Evolutionary conservation across 495 filamentous ascomycete species (phyloP).

Genomic region (Talaromyces liani): DNA sequence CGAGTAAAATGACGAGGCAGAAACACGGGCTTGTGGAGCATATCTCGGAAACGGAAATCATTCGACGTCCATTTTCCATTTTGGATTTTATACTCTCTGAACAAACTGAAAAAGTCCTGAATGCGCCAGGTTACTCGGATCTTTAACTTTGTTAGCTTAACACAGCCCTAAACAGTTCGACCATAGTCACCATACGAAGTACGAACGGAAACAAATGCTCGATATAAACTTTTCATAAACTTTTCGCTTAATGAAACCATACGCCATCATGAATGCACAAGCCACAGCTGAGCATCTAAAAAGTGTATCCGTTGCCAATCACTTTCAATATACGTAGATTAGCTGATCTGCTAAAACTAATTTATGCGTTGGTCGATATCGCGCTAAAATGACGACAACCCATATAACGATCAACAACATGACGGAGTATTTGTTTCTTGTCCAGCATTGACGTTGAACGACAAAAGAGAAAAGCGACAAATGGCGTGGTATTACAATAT

Average conservation of each 20-base stretch:
- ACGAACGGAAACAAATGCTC: not conserved
- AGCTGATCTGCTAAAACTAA: not conserved
- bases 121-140: not conserved
- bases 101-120: not conserved
- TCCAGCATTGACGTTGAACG: not conserved
- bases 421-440: not conserved
- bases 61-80: not conserved
- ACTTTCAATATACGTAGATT: not conserved
- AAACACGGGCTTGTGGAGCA: not conserved
- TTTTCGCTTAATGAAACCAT: not conserved
- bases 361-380: not conserved
- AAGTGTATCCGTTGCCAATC: not conserved
- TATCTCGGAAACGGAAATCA: not conserved
- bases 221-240: not conserved
- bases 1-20: not conserved
- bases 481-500: not conserved
- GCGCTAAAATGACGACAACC: not conserved
- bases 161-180: not conserved
- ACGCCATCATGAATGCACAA: not conserved
- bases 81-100: not conserved
- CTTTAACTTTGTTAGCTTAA: not conserved
- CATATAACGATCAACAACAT: slow-evolving; percentile 11
- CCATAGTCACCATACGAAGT: too few species aligned
- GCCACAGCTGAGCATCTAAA: not conserved
- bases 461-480: not conserved